Conservation (phyloP, 108 stramenopile genomes). For the Cyclotella cryptica region DNA sequence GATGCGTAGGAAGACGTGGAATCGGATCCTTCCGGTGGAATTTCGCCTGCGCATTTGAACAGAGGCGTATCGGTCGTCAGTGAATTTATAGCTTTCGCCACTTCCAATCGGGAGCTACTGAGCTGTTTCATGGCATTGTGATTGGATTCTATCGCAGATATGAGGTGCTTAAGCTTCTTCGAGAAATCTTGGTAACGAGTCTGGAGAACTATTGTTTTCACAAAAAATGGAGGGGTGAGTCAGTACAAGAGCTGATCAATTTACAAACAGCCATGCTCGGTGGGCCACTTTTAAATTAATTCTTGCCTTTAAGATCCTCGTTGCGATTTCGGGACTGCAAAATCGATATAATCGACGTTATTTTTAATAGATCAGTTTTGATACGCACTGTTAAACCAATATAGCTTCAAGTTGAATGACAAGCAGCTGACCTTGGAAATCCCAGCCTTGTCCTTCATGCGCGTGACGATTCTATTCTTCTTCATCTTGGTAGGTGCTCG, state of each 20-base stretch:
- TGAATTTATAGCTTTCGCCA: conserved; percentile 51
- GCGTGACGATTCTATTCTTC: conserved; percentile 46
- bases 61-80: conserved; percentile 45
- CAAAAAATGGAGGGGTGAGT: background rate
- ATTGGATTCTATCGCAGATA: conserved; percentile 37
- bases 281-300: background rate
- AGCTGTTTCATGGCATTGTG: conserved; percentile 40
- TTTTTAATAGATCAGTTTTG: background rate
- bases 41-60: conserved; percentile 41
- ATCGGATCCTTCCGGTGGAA: conserved; percentile 25
- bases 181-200: conserved; percentile 31
- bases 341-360: background rate
- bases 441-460: conserved; percentile 54
- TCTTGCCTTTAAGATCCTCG: conserved; percentile 29
- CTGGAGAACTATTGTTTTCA: conserved; percentile 7
- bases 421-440: conserved; percentile 30
- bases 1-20: conserved; percentile 43
- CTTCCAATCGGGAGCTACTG: conserved; percentile 38
- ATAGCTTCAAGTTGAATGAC: background rate
- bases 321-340: conserved; percentile 38
- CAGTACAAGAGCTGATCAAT: background rate
- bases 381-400: background rate
- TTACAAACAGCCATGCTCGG: background rate
- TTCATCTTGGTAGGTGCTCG: conserved; percentile 5
- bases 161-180: conserved; percentile 48